phyloP scores from a whole-genome alignment of 768 basidiomycete genomes.

The Candolleomyces efflorescens region DNA sequence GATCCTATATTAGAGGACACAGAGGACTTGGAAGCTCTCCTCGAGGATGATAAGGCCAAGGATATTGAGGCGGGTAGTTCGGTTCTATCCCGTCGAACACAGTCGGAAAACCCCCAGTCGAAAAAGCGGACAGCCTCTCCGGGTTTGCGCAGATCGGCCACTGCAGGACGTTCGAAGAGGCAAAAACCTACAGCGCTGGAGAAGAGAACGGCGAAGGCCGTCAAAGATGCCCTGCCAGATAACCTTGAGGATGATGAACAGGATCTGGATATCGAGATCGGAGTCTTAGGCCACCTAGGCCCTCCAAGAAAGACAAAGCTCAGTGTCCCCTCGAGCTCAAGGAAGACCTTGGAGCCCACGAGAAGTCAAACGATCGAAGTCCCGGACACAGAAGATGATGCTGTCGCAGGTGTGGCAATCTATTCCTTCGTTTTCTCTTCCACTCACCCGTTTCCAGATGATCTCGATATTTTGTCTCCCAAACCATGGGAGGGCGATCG shows the following conservation, averaged over 20 bases:
- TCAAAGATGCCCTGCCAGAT: constrained; percentile 26
- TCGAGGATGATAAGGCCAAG: constrained; percentile 65
- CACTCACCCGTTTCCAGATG: not conserved
- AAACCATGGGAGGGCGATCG: not conserved
- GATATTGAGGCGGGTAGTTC: constrained; percentile 55
- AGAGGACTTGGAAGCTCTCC: constrained; percentile 47
- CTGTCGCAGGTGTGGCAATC: not conserved
- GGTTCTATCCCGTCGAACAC: constrained; percentile 42
- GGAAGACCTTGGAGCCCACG: not conserved
- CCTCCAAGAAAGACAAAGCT: not conserved
- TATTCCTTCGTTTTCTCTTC: not conserved
- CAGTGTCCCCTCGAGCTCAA: not conserved
- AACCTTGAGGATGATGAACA: constrained; percentile 51
- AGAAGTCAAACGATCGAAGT: not conserved
- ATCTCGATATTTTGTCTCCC: not conserved
- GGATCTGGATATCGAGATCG: constrained; percentile 52
- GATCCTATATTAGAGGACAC: constrained; percentile 15
- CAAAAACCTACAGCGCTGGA: constrained; percentile 27
- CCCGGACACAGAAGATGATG: constrained; percentile 5
- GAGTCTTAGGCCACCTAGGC: constrained; percentile 16
- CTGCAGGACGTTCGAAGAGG: constrained; percentile 1
- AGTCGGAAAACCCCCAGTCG: constrained; percentile 36
- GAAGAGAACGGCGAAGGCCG: constrained; percentile 27
- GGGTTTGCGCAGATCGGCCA: not conserved
- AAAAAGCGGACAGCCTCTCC: constrained; percentile 11